Evolutionary conservation across 2,329 filamentous ascomycete genomes (phyloP), one percentile per base, ranked within the genome.

Genomic region (Aureobasidium sp.): DNA sequence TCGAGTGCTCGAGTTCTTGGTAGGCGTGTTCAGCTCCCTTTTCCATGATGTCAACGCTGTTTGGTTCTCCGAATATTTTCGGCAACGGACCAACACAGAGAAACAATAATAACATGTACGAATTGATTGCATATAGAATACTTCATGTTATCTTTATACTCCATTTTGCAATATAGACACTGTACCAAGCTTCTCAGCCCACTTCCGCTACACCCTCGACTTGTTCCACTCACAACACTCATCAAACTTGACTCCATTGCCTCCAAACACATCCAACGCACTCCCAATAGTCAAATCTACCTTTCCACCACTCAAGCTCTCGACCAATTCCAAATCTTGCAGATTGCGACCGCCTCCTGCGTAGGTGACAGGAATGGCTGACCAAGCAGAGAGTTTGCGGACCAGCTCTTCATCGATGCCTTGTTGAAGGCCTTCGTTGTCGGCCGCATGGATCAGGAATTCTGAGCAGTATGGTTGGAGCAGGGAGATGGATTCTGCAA

Each of bases 221-320:
- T 58, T 60, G 49, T 97, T 97, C 94, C 94, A 99, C 67, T 79
- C 78, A 37, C 96, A 86, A 72, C 93, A 97, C 61, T 96, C 92
- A 35, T 88, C 86, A 70, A 97, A 91, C 64, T 82, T 90, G 58
- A 96, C 90, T 1, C 90, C 89, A 19, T 79, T 84, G 1, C 94
- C 94, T 9, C 94, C 94, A 73, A 99, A 99, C 65, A 96, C 91
- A 75, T 99, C 94, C 68, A 99, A 75, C 1, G 94, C 94, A 72
- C 94, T 97, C 13, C 94, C 94, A 70, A 97, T 97, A 0, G 94
- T 99, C 67, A 99, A 78, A 71, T 99, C 92, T 23, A 97, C 86
- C 71, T 85, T 90, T 29, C 90, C 91, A 37, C 75, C 73, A 73
- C 93, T 96, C 65, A 96, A 77, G 43, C 75, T 74, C 75, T 90